phyloP scores from a whole-genome alignment of 495 filamentous ascomycete genomes.

The Tirmania nivea region DNA sequence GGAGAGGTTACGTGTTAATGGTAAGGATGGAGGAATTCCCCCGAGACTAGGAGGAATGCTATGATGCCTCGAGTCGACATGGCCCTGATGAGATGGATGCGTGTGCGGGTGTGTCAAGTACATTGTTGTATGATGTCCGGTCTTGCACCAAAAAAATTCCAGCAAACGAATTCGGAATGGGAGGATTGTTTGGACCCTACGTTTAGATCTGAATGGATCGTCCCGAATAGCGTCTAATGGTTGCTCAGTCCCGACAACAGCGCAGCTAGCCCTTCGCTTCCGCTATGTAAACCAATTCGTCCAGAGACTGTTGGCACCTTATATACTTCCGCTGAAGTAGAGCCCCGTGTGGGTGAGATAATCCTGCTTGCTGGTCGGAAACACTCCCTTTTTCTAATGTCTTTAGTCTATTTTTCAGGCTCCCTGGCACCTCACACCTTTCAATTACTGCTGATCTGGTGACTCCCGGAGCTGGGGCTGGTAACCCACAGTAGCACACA shows the following conservation, averaged over 20 bases:
- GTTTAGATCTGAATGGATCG: background rate
- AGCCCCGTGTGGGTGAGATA: no score
- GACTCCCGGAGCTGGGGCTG: background rate
- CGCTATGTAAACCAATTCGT: background rate
- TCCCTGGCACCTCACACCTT: background rate
- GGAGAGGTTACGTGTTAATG: slow-evolving; percentile 7
- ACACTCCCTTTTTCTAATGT: background rate
- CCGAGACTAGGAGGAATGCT: slow-evolving; percentile 1
- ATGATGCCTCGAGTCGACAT: background rate
- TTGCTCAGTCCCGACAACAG: background rate
- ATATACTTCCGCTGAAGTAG: no score
- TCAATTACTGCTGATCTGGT: no score
- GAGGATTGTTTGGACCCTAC: background rate
- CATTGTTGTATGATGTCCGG: slow-evolving; percentile 2
- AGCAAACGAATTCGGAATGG: background rate
- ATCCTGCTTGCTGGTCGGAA: no score
- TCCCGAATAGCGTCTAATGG: background rate
- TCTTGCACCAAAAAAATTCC: background rate
- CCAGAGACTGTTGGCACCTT: background rate
- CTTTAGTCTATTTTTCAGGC: background rate
- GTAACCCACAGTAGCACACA: background rate
- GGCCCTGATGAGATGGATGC: slow-evolving; percentile 7
- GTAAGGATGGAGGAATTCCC: slow-evolving; percentile 9
- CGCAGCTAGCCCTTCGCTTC: background rate
- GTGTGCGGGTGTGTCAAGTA: slow-evolving; percentile 7